Base-by-base conservation (phyloP, 2,329 filamentous ascomycete genomes). In the Alternaria rosae region DNA sequence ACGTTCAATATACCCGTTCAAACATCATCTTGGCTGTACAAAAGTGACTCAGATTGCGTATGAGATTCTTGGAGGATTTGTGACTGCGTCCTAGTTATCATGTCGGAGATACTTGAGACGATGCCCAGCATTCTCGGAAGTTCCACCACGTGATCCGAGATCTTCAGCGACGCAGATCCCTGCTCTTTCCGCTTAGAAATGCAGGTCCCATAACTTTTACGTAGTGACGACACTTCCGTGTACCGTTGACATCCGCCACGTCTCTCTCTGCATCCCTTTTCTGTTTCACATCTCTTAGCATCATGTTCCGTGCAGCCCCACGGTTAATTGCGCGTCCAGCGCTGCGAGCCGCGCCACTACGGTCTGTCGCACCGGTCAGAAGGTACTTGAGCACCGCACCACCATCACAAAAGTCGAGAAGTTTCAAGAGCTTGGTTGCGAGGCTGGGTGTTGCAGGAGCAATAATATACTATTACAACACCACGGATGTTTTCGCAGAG, bases 381-480 rank as follows among this genome's bases (percentile, higher is more conserved):
- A 82, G 86, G 79, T 86, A 84, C 75, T 80, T 88, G 73, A 89
- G 84, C 82, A 87, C 85, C 69, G 82, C 83, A 65, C 82, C 85
- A 57, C 83, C 90, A 4, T 84, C 88, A 68, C 83, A 87, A 75
- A 92, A 89, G 82, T 88, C 88, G 72, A 84, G 92, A 78, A 91
- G 89, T 77, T 97, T 92, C 92, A 97, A 94, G 86, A 91, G 89
- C 78, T 85, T 89, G 54, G 85, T 85, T 5, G 78, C 87, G 72
- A 87, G 94, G 83, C 91, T 93, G 87, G 92, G 89, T 68, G 77
- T 95, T 58, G 94, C 92, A 0, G 85, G 84, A 61, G 92, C 86
- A 20, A 89, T 90, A 47, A 82, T 98, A 52, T 99, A 98, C 83
- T 97, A 92, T 81, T 99, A 98, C 81, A 97, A 93, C 83, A 97